phyloP scores from a whole-genome alignment of 2,329 filamentous ascomycete genomes.

The Fusarium bulbicola region DNA sequence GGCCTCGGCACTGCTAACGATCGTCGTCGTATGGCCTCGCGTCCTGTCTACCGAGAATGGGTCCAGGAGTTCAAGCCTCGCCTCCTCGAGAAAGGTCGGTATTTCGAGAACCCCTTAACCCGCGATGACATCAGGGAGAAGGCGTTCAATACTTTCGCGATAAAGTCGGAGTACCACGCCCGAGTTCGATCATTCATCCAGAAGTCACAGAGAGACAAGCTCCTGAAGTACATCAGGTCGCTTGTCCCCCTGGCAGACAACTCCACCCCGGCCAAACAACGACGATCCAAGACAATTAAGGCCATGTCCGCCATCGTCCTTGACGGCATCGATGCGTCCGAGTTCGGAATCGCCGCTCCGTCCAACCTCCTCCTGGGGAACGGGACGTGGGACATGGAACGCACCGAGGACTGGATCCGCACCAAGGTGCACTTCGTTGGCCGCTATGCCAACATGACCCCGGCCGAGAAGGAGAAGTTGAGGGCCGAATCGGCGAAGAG shows the following conservation, averaged over 20 bases:
- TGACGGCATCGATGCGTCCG: slow-evolving; percentile 47
- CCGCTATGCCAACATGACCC: background rate
- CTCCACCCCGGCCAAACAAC: background rate
- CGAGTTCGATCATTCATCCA: slow-evolving; percentile 49
- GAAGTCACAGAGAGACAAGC: slow-evolving; percentile 53
- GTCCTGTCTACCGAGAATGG: slow-evolving; percentile 69
- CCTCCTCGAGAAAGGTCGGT: slow-evolving; percentile 54
- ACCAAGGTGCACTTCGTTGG: background rate
- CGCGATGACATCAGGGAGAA: slow-evolving; percentile 60
- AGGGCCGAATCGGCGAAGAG: background rate
- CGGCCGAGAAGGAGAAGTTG: background rate
- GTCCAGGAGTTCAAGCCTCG: slow-evolving; percentile 69
- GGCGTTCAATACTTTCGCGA: slow-evolving; percentile 62
- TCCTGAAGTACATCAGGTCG: slow-evolving; percentile 51
- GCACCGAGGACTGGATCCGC: background rate
- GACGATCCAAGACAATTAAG: slow-evolving; percentile 37
- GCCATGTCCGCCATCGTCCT: slow-evolving; percentile 62
- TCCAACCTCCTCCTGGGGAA: slow-evolving; percentile 45
- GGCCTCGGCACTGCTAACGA: slow-evolving; percentile 61
- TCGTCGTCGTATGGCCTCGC: slow-evolving; percentile 61
- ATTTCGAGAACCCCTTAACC: slow-evolving; percentile 39
- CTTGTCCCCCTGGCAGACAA: slow-evolving; percentile 43
- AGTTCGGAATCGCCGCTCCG: slow-evolving; percentile 47
- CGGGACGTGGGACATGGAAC: slow-evolving; percentile 56
- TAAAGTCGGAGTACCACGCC: slow-evolving; percentile 54